Evolutionary conservation across 2,329 filamentous ascomycete genomes (phyloP).

Genomic region (Trichoderma simmonsii): DNA sequence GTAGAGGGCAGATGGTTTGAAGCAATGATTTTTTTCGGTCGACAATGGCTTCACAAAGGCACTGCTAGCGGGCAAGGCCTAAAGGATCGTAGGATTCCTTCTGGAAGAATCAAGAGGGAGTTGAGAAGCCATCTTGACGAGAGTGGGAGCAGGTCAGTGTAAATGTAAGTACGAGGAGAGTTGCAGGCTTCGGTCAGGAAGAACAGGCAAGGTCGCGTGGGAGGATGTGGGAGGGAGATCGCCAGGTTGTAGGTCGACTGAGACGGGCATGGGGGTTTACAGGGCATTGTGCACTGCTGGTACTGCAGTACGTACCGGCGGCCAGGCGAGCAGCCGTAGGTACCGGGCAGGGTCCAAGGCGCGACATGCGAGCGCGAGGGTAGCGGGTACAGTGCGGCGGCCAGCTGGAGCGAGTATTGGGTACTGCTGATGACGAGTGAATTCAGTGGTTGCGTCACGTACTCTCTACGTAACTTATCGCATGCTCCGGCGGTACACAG

Average conservation of each 20-base stretch:
- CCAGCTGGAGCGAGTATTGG: neutral
- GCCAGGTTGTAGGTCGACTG: slow-evolving; percentile 1
- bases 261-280: neutral
- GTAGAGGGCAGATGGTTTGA: neutral
- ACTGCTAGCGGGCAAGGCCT: slow-evolving; percentile 19
- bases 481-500: neutral
- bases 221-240: slow-evolving; percentile 18
- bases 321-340: neutral
- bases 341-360: neutral
- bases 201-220: slow-evolving; percentile 19
- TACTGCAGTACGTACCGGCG: neutral
- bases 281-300: neutral
- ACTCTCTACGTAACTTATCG: neutral
- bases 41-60: neutral
- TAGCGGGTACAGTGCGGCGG: neutral
- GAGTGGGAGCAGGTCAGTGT: slow-evolving; percentile 8
- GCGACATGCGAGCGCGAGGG: neutral
- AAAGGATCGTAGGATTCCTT: slow-evolving; percentile 22
- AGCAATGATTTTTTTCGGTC: neutral
- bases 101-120: slow-evolving; percentile 23
- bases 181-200: slow-evolving; percentile 18
- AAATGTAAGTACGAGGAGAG: slow-evolving; percentile 2
- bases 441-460: neutral
- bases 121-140: slow-evolving; percentile 25
- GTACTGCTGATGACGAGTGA: neutral